Base-by-base conservation (phyloP, 31 red algal genomes). In the Asparagopsis taxiformis region DNA sequence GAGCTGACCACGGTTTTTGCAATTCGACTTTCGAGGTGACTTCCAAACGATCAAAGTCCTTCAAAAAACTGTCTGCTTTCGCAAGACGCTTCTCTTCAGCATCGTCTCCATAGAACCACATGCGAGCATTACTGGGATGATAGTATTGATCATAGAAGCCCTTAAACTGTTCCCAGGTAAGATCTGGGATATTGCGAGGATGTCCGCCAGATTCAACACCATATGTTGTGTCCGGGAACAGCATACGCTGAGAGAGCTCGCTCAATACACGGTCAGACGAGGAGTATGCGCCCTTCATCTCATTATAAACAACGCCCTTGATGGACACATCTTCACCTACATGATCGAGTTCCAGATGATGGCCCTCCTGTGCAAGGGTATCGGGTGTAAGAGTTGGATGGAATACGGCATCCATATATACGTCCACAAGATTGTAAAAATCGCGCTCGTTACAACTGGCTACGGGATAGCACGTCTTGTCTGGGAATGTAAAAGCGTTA, bases 61-160 rank as follows among this genome's bases (percentile, higher is more conserved):
- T 63, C 43, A 99, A 46, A 57, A 90, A 94, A 53, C 85, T 90
- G 41, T 94, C 53, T 8, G 82, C 84, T 53, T 92, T 94, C 23
- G 55, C 57, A 24, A 99, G 77, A 31, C 96, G 74, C 68, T 74
- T 95, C 48, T 87, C 76, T 74, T 95, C 96, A 22, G 78, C 81
- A 65, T 99, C 96, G 73, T 99, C 96, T 55, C 96, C 96, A 39
- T 94, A 99, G 54, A 99, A 99, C 81, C 80, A 99, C 62, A 99
- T 76, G 34, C 96, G 91, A 5, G 96, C 88, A 57, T 99, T 99
- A 38, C 59, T 78, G 2, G 96, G 96, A 77, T 99, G 96, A 74
- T 99, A 99, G 64, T 84, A 93, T 23, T 83, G 67, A 59, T 87
- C 84, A 54, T 99, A 84, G 70, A 99, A 99, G 31, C 38, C 75